phyloP scores from a whole-genome alignment of 768 basidiomycete species.

The Hericium alpestre region DNA sequence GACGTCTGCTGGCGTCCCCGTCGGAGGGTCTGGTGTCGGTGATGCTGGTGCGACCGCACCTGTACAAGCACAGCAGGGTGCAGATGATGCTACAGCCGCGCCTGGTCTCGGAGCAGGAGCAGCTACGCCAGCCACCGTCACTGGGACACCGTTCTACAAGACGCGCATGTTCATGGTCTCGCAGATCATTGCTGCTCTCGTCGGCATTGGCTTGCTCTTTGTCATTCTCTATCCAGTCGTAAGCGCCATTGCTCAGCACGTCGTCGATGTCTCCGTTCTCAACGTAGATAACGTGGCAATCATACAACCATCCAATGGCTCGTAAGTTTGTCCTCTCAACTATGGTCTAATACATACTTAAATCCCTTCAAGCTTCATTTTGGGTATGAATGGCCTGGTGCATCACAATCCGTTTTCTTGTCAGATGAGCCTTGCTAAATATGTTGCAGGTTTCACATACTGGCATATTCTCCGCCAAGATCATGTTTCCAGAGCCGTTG shows the following conservation, averaged over 20 bases:
- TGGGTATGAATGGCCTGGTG: slow-evolving; percentile 46
- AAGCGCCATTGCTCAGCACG: slow-evolving; percentile 52
- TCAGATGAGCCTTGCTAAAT: not conserved
- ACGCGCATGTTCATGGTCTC: slow-evolving; percentile 55
- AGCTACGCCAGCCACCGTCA: slow-evolving; percentile 1
- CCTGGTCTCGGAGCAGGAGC: not conserved
- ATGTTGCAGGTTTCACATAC: slow-evolving; percentile 47
- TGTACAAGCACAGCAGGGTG: not conserved
- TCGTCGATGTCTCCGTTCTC: slow-evolving; percentile 46
- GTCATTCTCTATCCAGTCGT: slow-evolving; percentile 61
- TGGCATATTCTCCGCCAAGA: slow-evolving; percentile 52
- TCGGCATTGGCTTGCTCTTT: slow-evolving; percentile 56
- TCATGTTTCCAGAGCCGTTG: slow-evolving; percentile 48
- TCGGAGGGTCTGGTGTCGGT: not conserved
- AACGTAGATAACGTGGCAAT: slow-evolving; percentile 45
- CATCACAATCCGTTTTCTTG: no score
- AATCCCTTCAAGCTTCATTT: slow-evolving; percentile 31
- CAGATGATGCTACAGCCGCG: not conserved
- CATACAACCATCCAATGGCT: slow-evolving; percentile 40
- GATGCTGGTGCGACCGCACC: not conserved
- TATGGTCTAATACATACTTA: not conserved
- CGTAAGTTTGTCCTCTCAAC: slow-evolving; percentile 28
- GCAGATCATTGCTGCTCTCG: slow-evolving; percentile 34
- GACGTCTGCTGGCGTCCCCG: not conserved
- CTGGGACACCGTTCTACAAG: slow-evolving; percentile 45